Conservation (phyloP, 2,329 filamentous ascomycete species). For the Coleophoma eucalyptorum region DNA sequence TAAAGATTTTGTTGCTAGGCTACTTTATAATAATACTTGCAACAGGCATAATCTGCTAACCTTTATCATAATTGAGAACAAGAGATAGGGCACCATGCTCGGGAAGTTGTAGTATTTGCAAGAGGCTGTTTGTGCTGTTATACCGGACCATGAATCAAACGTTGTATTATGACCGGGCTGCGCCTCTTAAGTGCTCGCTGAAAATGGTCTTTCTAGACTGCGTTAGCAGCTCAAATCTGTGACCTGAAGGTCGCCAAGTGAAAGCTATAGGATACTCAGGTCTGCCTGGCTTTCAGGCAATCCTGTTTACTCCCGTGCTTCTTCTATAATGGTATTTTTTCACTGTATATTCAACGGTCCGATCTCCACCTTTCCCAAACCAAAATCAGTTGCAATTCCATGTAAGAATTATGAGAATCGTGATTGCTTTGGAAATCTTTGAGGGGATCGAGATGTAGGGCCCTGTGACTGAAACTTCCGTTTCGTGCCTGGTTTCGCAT, state of each 20-base stretch:
- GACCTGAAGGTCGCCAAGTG: background rate
- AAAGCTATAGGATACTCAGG: background rate
- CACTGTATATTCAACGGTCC: background rate
- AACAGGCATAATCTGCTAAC: too few relatives aligned
- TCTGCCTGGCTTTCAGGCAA: background rate
- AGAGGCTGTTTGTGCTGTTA: slow-evolving; percentile 38
- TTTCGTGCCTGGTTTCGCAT: background rate
- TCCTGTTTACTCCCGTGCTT: background rate
- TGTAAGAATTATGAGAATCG: background rate
- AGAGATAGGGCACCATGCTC: too few relatives aligned
- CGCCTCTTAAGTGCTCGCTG: slow-evolving; percentile 26
- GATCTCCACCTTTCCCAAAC: background rate
- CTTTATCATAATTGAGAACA: too few relatives aligned
- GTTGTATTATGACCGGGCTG: slow-evolving; percentile 31
- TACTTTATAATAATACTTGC: too few relatives aligned
- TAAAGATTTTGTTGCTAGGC: too few relatives aligned
- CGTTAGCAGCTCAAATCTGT: background rate
- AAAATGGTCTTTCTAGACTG: slow-evolving; percentile 21
- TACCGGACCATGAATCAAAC: slow-evolving; percentile 32
- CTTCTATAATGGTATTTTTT: background rate
- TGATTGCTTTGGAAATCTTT: background rate
- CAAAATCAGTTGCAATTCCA: background rate
- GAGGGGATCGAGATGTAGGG: background rate
- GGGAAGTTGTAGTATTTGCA: too few relatives aligned
- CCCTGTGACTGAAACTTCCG: background rate